Conservation (phyloP, 2,329 filamentous ascomycete species). For the Apiospora sp. region DNA sequence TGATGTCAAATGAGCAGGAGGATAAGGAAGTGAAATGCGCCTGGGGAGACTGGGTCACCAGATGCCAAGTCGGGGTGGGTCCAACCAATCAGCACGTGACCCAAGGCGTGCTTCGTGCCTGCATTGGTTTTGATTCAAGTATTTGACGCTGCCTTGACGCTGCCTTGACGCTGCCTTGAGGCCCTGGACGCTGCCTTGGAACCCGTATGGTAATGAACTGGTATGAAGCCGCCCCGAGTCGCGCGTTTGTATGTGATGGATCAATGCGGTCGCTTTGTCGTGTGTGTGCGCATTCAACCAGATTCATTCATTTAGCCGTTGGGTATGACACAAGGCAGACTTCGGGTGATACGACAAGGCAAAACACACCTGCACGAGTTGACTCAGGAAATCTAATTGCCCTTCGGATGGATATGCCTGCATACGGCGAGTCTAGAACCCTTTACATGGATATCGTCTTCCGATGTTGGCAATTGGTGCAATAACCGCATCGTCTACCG, state of each 20-base stretch:
- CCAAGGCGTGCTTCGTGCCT: background rate
- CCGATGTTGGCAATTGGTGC: background rate
- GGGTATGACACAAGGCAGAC: background rate
- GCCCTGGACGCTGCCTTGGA: conserved; percentile 1
- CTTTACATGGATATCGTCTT: background rate
- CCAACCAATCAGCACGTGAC: conserved; percentile 10
- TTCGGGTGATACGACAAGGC: conserved; percentile 8
- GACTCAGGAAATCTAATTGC: background rate
- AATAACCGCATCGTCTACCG: background rate
- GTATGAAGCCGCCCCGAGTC: conserved; percentile 4
- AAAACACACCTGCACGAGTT: background rate
- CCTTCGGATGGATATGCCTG: background rate
- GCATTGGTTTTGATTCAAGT: background rate
- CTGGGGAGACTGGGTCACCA: conserved; percentile 10
- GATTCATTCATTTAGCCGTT: background rate
- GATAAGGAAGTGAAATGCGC: conserved; percentile 9
- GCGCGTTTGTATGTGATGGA: background rate
- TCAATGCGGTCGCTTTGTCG: background rate
- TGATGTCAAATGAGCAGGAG: conserved; percentile 20
- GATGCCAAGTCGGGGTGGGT: conserved; percentile 16
- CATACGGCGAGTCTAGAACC: background rate
- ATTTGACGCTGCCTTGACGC: background rate
- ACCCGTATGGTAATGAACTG: background rate
- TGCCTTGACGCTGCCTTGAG: background rate
- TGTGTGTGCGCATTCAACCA: background rate